Conservation (phyloP, 371 early-diverging fungal genomes). For the Syncephalis fuscata region DNA sequence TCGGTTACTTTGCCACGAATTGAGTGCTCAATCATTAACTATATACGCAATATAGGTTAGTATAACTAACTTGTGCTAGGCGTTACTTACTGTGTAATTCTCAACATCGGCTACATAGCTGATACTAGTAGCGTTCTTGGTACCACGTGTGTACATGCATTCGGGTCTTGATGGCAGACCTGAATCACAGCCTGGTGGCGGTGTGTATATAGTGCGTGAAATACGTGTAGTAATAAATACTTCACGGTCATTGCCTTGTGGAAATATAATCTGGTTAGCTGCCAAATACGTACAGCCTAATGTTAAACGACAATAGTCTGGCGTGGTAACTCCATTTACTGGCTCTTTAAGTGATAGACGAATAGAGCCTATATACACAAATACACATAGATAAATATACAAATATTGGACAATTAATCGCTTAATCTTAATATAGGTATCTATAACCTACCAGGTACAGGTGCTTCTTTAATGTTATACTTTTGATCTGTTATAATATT, state of each 20-base stretch:
- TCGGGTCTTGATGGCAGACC: conserved; percentile 2
- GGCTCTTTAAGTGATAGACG: conserved; percentile 14
- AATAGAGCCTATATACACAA: conserved; percentile 10
- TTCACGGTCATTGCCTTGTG: conserved; percentile 10
- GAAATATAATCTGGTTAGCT: conserved; percentile 12
- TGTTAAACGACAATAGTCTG: conserved; percentile 7
- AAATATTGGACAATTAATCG: no score
- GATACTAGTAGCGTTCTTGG: conserved; percentile 2
- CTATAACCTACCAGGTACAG: not conserved
- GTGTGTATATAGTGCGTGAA: conserved; percentile 9
- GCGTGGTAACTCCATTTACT: conserved; percentile 5
- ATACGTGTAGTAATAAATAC: conserved; percentile 18
- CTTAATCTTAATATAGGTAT: no score
- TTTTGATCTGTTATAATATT: conserved; percentile 13
- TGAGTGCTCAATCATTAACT: conserved; percentile 30
- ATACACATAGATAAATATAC: not conserved
- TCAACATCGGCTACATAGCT: conserved; percentile 16
- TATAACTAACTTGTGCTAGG: no score
- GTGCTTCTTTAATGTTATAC: conserved; percentile 11
- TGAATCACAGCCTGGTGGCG: conserved; percentile 5
- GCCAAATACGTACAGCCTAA: conserved; percentile 11
- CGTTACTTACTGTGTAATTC: conserved; percentile 6
- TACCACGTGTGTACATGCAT: conserved; percentile 6
- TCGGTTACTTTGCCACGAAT: conserved; percentile 18
- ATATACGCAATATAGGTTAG: not conserved